Evolutionary conservation across 2,329 filamentous ascomycete genomes (phyloP).

Genomic region (Mycosphaerella sp.): DNA sequence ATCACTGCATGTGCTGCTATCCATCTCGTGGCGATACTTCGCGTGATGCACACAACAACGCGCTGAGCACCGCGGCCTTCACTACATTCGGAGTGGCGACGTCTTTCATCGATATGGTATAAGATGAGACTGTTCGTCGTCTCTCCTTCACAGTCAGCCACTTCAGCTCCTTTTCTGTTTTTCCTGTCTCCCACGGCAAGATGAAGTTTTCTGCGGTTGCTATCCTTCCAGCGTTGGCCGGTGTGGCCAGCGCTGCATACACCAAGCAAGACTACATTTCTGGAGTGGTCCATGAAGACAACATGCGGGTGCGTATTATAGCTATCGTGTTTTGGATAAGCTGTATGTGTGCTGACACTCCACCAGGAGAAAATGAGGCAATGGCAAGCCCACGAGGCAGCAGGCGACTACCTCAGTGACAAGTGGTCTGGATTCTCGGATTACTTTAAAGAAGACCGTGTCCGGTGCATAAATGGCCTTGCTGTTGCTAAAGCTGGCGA

Average conservation of each 20-base stretch:
- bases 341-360: not conserved
- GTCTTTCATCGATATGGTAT: not conserved
- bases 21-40: conserved; percentile 1
- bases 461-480: conserved; percentile 39
- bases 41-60: not conserved
- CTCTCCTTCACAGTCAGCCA: not conserved
- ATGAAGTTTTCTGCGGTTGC: conserved; percentile 22
- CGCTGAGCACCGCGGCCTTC: not conserved
- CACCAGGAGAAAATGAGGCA: conserved; percentile 8
- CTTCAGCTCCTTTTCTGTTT: not conserved
- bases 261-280: conserved; percentile 18
- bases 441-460: conserved; percentile 13
- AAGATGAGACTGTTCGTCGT: not conserved
- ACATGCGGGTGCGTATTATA: conserved; percentile 15
- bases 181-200: not conserved
- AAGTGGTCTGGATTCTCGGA: conserved; percentile 11
- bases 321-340: conserved; percentile 5
- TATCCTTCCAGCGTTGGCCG: conserved; percentile 18
- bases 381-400: conserved; percentile 23
- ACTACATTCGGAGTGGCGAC: not conserved
- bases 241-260: conserved; percentile 16
- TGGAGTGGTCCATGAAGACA: conserved; percentile 16
- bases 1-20: conserved; percentile 8
- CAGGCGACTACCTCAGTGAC: conserved; percentile 23
- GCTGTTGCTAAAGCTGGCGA: conserved; percentile 45